Evolutionary conservation across 257 asterid species (phyloP).

Genomic region (Schizonepeta tenuifolia): DNA sequence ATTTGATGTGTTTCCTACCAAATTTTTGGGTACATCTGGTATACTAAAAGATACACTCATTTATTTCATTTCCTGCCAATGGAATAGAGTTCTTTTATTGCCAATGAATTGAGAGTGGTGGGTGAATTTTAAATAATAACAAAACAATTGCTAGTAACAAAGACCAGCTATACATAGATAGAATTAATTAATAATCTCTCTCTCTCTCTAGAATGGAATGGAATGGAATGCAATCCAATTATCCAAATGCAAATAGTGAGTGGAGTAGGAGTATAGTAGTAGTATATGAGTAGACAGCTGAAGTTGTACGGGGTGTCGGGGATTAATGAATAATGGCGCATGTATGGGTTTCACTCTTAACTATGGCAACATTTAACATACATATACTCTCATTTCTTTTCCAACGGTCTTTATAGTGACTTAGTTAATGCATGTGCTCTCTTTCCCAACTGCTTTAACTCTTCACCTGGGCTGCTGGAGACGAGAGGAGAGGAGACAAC

Average conservation of each 20-base stretch:
- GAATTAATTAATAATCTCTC: background rate
- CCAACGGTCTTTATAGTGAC: slow-evolving; percentile 31
- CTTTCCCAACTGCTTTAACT: slow-evolving; percentile 30
- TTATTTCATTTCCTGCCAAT: slow-evolving; percentile 22
- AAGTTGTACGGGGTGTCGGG: slow-evolving; percentile 33
- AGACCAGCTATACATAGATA: background rate
- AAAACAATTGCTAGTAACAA: too few species aligned
- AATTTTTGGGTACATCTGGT: background rate
- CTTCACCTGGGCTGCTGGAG: slow-evolving; percentile 27
- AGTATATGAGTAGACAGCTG: too few species aligned
- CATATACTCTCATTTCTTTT: background rate
- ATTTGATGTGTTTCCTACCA: slow-evolving; percentile 26
- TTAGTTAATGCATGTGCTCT: slow-evolving; percentile 30
- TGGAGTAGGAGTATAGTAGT: too few species aligned
- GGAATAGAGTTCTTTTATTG: slow-evolving; percentile 9
- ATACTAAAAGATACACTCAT: background rate
- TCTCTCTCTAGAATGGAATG: background rate
- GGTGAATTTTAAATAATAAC: too few species aligned
- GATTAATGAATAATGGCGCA: slow-evolving; percentile 33
- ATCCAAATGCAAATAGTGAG: too few species aligned
- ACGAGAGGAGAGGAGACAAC: too few species aligned
- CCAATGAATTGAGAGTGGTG: slow-evolving; percentile 2
- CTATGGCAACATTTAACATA: background rate
- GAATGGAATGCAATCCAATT: too few species aligned
- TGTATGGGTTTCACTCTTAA: slow-evolving; percentile 33